phyloP scores from a whole-genome alignment of 2,329 filamentous ascomycete genomes.

The Xylaria sp. region DNA sequence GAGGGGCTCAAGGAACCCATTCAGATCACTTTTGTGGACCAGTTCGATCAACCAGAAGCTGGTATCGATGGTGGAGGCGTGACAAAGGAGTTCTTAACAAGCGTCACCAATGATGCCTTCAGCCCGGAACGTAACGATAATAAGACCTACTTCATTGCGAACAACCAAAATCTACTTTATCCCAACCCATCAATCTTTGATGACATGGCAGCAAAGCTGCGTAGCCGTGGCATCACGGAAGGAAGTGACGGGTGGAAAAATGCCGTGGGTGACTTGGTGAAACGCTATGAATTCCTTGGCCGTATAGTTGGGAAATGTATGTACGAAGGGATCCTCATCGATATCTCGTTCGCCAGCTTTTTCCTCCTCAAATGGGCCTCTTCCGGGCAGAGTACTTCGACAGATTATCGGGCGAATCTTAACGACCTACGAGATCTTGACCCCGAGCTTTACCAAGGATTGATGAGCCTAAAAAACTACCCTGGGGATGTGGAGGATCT shows the following conservation, averaged over 20 bases:
- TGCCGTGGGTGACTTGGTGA: constrained; percentile 69
- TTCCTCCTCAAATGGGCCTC: constrained; percentile 96
- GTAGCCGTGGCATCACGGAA: constrained; percentile 61
- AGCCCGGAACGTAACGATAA: constrained; percentile 57
- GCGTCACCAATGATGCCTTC: constrained; percentile 87
- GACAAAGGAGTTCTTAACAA: constrained; percentile 95
- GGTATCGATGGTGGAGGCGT: constrained; percentile 97
- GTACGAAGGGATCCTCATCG: constrained; percentile 95
- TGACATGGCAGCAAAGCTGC: constrained; percentile 69
- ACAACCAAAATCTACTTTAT: constrained; percentile 86
- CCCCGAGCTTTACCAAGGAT: constrained; percentile 87
- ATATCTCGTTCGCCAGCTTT: constrained; percentile 92
- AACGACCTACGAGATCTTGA: constrained; percentile 95
- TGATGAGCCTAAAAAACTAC: constrained; percentile 86
- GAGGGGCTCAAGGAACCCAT: constrained; percentile 93
- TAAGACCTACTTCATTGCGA: constrained; percentile 77
- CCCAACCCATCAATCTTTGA: constrained; percentile 85
- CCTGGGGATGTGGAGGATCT: constrained; percentile 82
- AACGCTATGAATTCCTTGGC: constrained; percentile 89
- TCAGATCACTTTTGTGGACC: constrained; percentile 94
- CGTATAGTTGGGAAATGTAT: constrained; percentile 95
- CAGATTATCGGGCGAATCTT: constrained; percentile 86
- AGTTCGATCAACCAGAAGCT: constrained; percentile 86
- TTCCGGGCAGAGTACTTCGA: constrained; percentile 66
- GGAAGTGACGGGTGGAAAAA: constrained; percentile 66